Base-by-base conservation (phyloP, 2,329 filamentous ascomycete genomes). In the Diaporthe amygdali region DNA sequence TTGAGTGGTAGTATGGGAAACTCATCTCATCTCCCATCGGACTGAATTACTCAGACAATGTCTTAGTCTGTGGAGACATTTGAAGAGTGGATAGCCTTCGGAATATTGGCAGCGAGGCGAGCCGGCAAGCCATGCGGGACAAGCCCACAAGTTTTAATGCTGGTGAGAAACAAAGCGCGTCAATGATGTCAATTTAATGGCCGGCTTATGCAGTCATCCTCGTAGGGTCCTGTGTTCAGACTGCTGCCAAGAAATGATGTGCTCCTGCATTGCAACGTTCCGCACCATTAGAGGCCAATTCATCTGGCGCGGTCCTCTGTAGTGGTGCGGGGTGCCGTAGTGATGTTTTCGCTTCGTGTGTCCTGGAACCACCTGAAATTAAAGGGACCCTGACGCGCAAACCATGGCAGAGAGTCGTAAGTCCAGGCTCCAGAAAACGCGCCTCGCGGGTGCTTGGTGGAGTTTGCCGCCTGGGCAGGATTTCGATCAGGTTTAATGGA, bases 201-300 rank as follows among this genome's bases (percentile, higher is more conserved):
- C 59, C 59, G 59, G 44, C 59, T 64, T 37, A 64, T 64, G 59
- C 59, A 37, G 59, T 64, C 59, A 49, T 64, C 59, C 41, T 47
- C 30, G 59, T 64, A 49, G 41, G 59, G 59, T 32, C n/a, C 44
- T 37, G 20, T 41, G 44, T 25, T 61, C n/a, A 34, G 59, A 22
- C 37, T 49, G 30, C 44, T 10, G 41, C 59, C 59, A 64, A 64
- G 59, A 37, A 49, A 64, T 64, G 59, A 64, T 64, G 59, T 64
- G 59, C 59, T 49, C 20, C 44, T 64, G 44, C 14, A 27, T 25
- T 64, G 59, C 59, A 64, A 49, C 59, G 59, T 49, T 64, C 59
- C 59, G 30, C 30, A 47, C 59, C 30, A 47, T 47, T 49, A 49
- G 41, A 63, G 41, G 41, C 41, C 39, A 25, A 17, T 32, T 17